Base-by-base conservation (phyloP, 805 yeast genomes). In the Tetrapisispora phaffii region DNA sequence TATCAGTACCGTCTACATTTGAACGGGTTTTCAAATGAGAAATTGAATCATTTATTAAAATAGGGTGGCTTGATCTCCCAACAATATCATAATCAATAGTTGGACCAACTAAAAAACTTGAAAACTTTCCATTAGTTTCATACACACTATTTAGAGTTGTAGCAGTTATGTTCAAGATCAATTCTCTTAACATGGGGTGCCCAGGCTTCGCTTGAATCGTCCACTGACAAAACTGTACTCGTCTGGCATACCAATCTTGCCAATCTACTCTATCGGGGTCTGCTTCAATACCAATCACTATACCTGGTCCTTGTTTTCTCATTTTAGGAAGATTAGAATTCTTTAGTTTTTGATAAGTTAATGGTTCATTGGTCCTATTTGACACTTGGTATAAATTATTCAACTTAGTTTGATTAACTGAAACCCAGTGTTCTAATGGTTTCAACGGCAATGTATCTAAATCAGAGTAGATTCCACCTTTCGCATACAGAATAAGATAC, bases 201-300 rank as follows among this genome's bases (percentile, higher is more conserved):
- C 97, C 97, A 19, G 74, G 76, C 57, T 88, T 90, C 17, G 87
- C 76, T 65, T 85, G 90, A 41, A 90, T 80, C 0, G 96, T 87
- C 98, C 98, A 90, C 66, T 90, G 97, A 60, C 97, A 89, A 57
- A 90, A 85, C 67, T 90, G 98, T 37, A 90, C 78, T 50, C 97
- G 72, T 42, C 97, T 74, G 0, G 97, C 94, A 59, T 87, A 90
- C 89, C 94, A 88, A 7, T 82, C 82, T 24, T 74, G 68, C 98
- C 98, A 93, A 63, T 90, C 97, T 0, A 82, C 82, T 53, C 97
- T 72, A 61, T 90, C 97, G 0, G 97, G 97, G 56, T 90, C 98
- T 1, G 97, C 97, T 62, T 93, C 98, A 36, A 90, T 85, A 0
- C 97, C 97, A 7, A 90, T 76, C 2, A 82, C 80, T 20, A 90